A percentile compares a stretch with the other conserved stretches of the same genome.
These are phyloP conservation scores for Bretschneidera sinensis DNA, from an alignment of 345 rosid genomes.

Conservation along the genomic window DNA sequence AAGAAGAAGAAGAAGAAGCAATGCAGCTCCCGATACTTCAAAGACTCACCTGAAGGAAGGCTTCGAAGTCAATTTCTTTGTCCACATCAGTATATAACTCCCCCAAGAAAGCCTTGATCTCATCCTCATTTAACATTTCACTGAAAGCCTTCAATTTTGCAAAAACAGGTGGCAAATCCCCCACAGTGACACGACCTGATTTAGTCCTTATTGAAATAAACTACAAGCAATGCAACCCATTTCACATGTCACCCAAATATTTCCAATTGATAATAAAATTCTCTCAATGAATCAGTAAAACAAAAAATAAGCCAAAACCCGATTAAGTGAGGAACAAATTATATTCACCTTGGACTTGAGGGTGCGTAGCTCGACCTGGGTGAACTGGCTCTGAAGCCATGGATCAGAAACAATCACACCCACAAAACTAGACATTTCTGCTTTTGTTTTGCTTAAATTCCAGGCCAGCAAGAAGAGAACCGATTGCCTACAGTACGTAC, in stretches of 20 bases:
- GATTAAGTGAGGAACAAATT: not conserved
- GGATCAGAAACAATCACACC: conserved; percentile 96
- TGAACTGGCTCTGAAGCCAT: conserved; percentile 97
- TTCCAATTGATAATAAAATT: conserved; percentile 1
- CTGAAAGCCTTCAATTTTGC: conserved; percentile 63
- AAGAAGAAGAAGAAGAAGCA: not conserved
- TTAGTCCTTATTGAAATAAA: conserved; percentile 58
- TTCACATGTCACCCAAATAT: conserved; percentile 13
- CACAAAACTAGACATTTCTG: conserved; percentile 73
- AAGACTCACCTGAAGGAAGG: conserved; percentile 71
- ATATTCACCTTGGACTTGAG: conserved; percentile 83
- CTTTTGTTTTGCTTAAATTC: conserved; percentile 14
- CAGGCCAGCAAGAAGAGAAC: conserved; percentile 7
- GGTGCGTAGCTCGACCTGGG: conserved; percentile 95
- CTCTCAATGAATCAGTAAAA: not conserved
- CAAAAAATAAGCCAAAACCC: not conserved
- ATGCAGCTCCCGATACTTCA: not conserved
- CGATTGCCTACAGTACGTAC: not conserved
- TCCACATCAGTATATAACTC: conserved; percentile 39
- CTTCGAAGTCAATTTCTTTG: conserved; percentile 80
- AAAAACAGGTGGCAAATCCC: conserved; percentile 68
- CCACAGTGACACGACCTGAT: conserved; percentile 47
- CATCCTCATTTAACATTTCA: conserved; percentile 56
- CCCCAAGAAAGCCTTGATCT: conserved; percentile 55
- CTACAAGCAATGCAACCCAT: conserved; percentile 39